Conservation (phyloP, 768 basidiomycete genomes). For the Termitomyces titanicus region DNA sequence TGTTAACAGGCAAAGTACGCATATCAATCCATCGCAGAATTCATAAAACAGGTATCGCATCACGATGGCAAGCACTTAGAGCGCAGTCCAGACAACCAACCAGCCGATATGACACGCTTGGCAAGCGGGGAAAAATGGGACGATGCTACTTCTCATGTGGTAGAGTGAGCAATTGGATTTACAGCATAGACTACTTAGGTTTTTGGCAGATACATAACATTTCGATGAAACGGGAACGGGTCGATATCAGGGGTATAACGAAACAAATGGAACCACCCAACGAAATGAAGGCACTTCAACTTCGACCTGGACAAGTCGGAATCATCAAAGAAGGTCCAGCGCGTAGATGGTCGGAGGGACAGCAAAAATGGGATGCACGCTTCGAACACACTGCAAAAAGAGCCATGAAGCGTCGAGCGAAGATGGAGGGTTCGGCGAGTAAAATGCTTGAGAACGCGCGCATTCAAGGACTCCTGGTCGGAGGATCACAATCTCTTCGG, state of each 20-base stretch:
- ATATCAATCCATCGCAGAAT: slow-evolving; percentile 55
- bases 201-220: background rate
- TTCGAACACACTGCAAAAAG: slow-evolving; percentile 38
- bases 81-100: slow-evolving; percentile 37
- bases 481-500: background rate
- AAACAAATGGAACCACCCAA: slow-evolving; percentile 56
- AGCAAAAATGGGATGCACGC: slow-evolving; percentile 57
- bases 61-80: slow-evolving; percentile 32
- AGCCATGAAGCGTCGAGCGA: slow-evolving; percentile 40
- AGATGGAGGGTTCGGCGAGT: slow-evolving; percentile 42
- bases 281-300: slow-evolving; percentile 48
- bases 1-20: slow-evolving; percentile 50
- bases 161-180: background rate
- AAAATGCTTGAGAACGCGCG: slow-evolving; percentile 41
- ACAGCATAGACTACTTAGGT: no score
- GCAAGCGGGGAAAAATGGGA: background rate
- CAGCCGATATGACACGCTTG: background rate
- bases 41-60: slow-evolving; percentile 49
- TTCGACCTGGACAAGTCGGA: slow-evolving; percentile 58
- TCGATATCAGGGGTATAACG: slow-evolving; percentile 41
- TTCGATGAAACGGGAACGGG: slow-evolving; percentile 62
- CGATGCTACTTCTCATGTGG: background rate
- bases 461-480: slow-evolving; percentile 31
- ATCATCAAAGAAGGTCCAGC: slow-evolving; percentile 72
- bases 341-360: slow-evolving; percentile 57